Evolutionary conservation across 23 red algal species (phyloP), one percentile per base, ranked within the genome.

Genomic region (Cyanidiococcus yangmingshanensis): DNA sequence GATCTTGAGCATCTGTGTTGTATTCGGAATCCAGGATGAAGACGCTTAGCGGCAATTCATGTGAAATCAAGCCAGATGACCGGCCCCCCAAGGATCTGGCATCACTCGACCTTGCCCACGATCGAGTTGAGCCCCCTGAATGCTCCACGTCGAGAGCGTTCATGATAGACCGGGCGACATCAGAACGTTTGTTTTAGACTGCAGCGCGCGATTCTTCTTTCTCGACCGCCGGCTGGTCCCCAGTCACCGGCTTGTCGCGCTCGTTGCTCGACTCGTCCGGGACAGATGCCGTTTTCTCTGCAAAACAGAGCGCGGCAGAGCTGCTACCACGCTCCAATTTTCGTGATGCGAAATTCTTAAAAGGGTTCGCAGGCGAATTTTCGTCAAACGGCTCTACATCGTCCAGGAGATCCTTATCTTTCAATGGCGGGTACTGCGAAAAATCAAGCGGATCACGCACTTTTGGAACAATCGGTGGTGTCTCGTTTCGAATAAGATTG

Each of bases 401-500:
- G 27, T 71, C 63, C 21, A 7, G n/a, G 63, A 71, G 63, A 1
- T 84, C 87, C 1, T 90, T 82, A 67, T 84, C 80, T 36, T 57
- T 75, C 45, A 90, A 50, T 15, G 68, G 58, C 1, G 59, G 75
- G 51, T 90, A 90, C 40, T 90, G 87, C n/a, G 87, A 85, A 2
- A 90, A 74, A 54, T 90, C 87, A 38, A 41, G 54, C 3, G 87
- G 87, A 76, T 90, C 81, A 1, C 81, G 87, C 36, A 84, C 79
- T 41, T 90, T 90, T 24, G 87, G 87, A 37, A 84, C 80, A 35
- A 90, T 84, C 25, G 87, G 80, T 35, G 87, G 87, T 2, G 80
- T 90, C 54, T 84, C 87, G 67, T 90, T 90, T 21, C 81, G 76
- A 58, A 90, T 80, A 37, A 96, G 85, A 50, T 79, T 77, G 84